phyloP scores from a whole-genome alignment of 2,329 filamentous ascomycete species.

The Lithohypha guttulata region DNA sequence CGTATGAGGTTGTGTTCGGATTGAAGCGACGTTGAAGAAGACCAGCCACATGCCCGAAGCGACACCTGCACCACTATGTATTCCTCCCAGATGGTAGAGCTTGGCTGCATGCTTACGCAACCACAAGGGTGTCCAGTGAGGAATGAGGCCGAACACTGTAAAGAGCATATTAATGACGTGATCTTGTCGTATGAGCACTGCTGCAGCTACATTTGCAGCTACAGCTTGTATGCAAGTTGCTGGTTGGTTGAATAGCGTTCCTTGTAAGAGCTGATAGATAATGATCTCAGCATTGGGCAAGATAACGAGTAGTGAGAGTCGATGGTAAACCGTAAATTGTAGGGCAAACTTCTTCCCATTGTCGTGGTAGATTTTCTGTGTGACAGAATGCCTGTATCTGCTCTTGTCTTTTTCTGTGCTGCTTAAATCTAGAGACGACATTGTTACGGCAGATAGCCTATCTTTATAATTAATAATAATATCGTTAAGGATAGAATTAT shows the following conservation, averaged over 20 bases:
- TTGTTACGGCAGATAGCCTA: no score
- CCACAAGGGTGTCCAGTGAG: conserved; percentile 33
- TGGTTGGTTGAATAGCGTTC: conserved; percentile 20
- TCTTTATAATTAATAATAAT: no score
- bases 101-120: conserved; percentile 36
- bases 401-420: no score
- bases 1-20: conserved; percentile 5
- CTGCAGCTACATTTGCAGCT: conserved; percentile 35
- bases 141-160: conserved; percentile 31
- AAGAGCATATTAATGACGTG: conserved; percentile 41
- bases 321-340: conserved; percentile 26
- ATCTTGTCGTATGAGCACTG: conserved; percentile 40
- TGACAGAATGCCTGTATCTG: no score
- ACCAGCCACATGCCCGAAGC: conserved; percentile 38
- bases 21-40: conserved; percentile 25
- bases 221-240: conserved; percentile 29
- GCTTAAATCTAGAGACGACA: no score
- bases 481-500: no score
- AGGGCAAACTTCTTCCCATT: not conserved
- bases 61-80: conserved; percentile 40
- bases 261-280: conserved; percentile 27
- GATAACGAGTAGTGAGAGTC: conserved; percentile 31
- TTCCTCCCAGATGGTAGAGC: conserved; percentile 41
- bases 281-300: conserved; percentile 27
- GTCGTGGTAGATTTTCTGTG: not conserved